Evolutionary conservation across 192 early-diverging fungal genomes (phyloP).

Genomic region (Coemansia aciculifera): DNA sequence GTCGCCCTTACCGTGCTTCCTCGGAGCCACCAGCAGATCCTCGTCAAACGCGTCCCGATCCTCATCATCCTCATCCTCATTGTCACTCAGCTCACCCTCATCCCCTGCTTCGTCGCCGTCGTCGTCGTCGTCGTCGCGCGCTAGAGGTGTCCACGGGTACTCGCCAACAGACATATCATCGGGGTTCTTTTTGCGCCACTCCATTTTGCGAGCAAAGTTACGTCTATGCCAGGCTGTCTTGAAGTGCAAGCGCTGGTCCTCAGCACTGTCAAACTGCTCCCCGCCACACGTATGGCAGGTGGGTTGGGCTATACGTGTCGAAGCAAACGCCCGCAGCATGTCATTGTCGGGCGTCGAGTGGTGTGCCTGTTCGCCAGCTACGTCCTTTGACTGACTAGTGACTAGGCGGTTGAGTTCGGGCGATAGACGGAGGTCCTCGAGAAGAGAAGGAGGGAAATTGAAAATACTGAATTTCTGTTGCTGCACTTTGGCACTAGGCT

Average conservation of each 20-base stretch:
- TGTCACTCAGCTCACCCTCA: background rate
- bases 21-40: background rate
- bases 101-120: background rate
- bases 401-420: slow-evolving; percentile 11
- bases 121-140: background rate
- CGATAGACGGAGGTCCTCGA: background rate
- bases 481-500: background rate
- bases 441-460: slow-evolving; percentile 3
- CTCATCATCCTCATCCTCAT: background rate
- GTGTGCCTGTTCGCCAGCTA: background rate
- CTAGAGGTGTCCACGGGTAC: slow-evolving; percentile 38
- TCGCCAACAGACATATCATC: background rate
- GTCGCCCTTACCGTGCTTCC: background rate
- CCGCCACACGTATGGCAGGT: slow-evolving; percentile 46
- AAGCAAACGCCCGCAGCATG: slow-evolving; percentile 13
- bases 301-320: slow-evolving; percentile 23
- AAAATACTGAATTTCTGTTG: slow-evolving; percentile 10
- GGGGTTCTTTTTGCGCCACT: slow-evolving; percentile 17
- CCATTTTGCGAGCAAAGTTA: slow-evolving; percentile 30
- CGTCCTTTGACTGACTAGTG: background rate
- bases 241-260: slow-evolving; percentile 35
- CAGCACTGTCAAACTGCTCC: slow-evolving; percentile 23
- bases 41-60: background rate
- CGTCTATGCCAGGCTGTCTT: slow-evolving; percentile 18
- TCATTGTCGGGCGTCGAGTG: background rate